phyloP scores from a whole-genome alignment of 495 filamentous ascomycete genomes.

The Neurospora tetrasperma region DNA sequence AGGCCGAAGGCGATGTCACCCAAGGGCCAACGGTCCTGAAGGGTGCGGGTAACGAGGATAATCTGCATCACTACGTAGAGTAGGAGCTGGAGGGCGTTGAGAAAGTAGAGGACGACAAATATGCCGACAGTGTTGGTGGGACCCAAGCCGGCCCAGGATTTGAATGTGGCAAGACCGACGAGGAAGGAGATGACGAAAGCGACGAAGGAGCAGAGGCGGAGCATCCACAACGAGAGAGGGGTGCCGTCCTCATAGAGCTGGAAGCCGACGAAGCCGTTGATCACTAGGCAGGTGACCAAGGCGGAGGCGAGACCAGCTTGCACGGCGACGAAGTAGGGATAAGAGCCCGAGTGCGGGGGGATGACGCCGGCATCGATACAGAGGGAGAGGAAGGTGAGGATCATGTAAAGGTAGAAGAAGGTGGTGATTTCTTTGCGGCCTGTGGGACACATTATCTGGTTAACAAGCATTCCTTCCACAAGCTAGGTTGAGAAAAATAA shows the following conservation, averaged over 20 bases:
- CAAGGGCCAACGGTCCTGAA: conserved; percentile 92
- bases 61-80: conserved; percentile 86
- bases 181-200: conserved; percentile 86
- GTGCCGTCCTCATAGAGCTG: conserved; percentile 99
- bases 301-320: conserved; percentile 89
- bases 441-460: conserved; percentile 26
- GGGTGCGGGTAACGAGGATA: conserved; percentile 76
- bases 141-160: conserved; percentile 74
- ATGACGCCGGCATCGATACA: conserved; percentile 89
- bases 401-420: conserved; percentile 96
- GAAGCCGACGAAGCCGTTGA: conserved; percentile 98
- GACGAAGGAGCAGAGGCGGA: conserved; percentile 61
- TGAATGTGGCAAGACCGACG: conserved; percentile 86
- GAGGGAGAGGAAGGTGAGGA: conserved; percentile 79
- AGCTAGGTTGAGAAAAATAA: neutral
- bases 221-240: conserved; percentile 83
- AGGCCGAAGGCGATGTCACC: conserved; percentile 89
- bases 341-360: conserved; percentile 66
- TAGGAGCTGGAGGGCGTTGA: conserved; percentile 76
- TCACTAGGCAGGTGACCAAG: conserved; percentile 75
- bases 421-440: conserved; percentile 95
- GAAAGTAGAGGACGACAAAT: conserved; percentile 85
- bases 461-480: neutral
- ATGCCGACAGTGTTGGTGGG: conserved; percentile 79
- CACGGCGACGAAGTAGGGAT: conserved; percentile 83